These are phyloP conservation scores for Pseudonitzschia delicatissima DNA, from an alignment of 108 stramenopile genomes.

Conservation along the genomic window DNA sequence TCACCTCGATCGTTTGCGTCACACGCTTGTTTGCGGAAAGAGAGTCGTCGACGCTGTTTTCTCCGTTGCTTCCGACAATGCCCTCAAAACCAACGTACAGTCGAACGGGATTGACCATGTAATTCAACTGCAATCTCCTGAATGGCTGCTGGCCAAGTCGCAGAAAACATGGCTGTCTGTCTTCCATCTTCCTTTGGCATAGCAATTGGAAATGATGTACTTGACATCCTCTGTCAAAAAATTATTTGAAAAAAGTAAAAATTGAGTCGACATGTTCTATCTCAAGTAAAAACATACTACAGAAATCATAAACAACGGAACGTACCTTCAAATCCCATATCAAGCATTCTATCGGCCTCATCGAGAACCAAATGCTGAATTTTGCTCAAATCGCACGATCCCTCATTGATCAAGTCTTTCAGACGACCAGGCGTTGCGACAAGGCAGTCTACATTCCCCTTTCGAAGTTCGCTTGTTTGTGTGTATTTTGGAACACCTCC, in stretches of 20 bases:
- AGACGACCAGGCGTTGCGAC: conserved; percentile 98
- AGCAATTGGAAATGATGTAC: conserved; percentile 71
- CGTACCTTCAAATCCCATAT: conserved; percentile 82
- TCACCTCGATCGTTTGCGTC: conserved; percentile 90
- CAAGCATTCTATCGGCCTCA: conserved; percentile 99
- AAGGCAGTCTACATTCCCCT: conserved; percentile 75
- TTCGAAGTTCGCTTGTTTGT: conserved; percentile 72
- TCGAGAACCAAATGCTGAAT: conserved; percentile 90
- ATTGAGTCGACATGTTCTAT: too few species aligned
- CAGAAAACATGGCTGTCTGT: conserved; percentile 97
- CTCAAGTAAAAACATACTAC: not conserved
- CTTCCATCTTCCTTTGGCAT: conserved; percentile 54
- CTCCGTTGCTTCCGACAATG: conserved; percentile 75
- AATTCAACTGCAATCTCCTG: conserved; percentile 90
- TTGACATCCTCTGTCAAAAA: conserved; percentile 65
- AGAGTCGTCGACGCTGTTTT: conserved; percentile 78
- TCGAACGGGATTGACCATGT: conserved; percentile 80
- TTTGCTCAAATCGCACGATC: conserved; percentile 68
- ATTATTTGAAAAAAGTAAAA: conserved; percentile 33
- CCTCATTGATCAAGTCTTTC: conserved; percentile 91
- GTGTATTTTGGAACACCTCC: conserved; percentile 95
- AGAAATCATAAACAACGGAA: conserved; percentile 15
- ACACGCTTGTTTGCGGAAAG: conserved; percentile 94
- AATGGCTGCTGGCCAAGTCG: conserved; percentile 97
- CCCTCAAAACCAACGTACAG: conserved; percentile 87